Base-by-base conservation (phyloP, 768 basidiomycete species). In the Peribolospora kevripleyi region DNA sequence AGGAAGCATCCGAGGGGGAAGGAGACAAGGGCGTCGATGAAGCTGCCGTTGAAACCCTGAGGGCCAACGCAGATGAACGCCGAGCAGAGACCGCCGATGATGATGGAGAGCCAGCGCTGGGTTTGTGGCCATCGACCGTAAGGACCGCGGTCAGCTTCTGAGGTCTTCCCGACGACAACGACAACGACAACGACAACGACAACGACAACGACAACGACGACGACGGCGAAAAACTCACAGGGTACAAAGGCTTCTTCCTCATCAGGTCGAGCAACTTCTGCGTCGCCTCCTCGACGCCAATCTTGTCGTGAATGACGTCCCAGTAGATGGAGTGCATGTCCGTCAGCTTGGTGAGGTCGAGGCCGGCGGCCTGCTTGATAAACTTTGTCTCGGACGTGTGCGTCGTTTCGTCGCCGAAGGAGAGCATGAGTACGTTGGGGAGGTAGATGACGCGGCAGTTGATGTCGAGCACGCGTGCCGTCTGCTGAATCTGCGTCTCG, bases 301-400 rank as follows among this genome's bases (percentile, higher is more conserved):
- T 70, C 46, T 77, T 71, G 63, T 88, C 84, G 60, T 85, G 82
- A n/a, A 85, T 84, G 60, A 86, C 84, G 75, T 80, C 58, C 13
- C 37, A 84, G 63, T 86, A 85, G 7, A 87, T 64, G 55, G 70
- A 64, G 64, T 84, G 78, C 25, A 78, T 77, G 39, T 78, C 76
- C 5, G 76, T 72, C 3, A 87, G 73, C 68, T 86, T 87, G 45
- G 76, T 78, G 7, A 88, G 72, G 64, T 87, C 81, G 14, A 40
- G 38, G 14, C 40, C 7, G 13, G 47, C 36, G 6, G 6, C 70
- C 66, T 83, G 82, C 54, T 78, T 74, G 56, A 82, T 81, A 62
- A 85, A 74, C 68, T 82, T 83, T 65, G 84, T 75, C 62, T 79
- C 80, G 61, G 78, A 80, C 4, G 84, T 87, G 53, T 82, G 80